Evolutionary conservation across 2,329 filamentous ascomycete species (phyloP).

Genomic region (Curvularia hawaiiensis): DNA sequence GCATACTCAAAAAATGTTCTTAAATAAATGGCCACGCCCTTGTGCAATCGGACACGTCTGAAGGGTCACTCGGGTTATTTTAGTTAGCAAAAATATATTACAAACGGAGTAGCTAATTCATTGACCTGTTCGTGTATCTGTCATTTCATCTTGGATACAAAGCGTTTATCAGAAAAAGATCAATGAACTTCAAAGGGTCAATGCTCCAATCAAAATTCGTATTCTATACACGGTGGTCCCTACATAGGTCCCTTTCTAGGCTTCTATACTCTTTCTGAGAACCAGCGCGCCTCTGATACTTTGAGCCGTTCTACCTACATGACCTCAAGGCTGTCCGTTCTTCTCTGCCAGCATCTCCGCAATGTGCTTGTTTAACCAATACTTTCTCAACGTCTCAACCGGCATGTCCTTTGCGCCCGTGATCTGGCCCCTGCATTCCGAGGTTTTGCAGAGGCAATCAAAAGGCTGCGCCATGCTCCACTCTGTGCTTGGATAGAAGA

Average conservation of each 20-base stretch:
- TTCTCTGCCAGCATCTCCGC: constrained; percentile 39
- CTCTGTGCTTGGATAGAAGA: constrained; percentile 78
- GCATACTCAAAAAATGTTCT: background rate
- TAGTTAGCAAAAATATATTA: background rate
- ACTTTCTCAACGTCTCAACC: constrained; percentile 58
- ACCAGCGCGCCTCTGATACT: background rate
- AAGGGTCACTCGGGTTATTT: background rate
- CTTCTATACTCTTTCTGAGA: background rate
- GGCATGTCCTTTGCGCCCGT: constrained; percentile 67
- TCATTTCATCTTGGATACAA: background rate
- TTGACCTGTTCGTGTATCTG: background rate
- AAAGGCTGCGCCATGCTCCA: constrained; percentile 77
- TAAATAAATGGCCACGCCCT: background rate
- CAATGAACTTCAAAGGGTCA: background rate
- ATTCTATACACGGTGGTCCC: background rate
- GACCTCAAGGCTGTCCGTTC: background rate
- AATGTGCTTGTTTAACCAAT: constrained; percentile 51
- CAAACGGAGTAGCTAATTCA: background rate
- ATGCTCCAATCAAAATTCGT: background rate
- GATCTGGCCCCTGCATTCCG: constrained; percentile 66
- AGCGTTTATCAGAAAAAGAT: background rate
- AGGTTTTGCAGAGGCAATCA: constrained; percentile 64
- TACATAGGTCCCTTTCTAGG: background rate
- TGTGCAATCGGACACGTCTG: background rate
- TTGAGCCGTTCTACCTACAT: background rate